These are phyloP conservation scores for Pseudogymnoascus sp. DNA, from an alignment of 2,329 filamentous ascomycete species.

Conservation along the genomic window DNA sequence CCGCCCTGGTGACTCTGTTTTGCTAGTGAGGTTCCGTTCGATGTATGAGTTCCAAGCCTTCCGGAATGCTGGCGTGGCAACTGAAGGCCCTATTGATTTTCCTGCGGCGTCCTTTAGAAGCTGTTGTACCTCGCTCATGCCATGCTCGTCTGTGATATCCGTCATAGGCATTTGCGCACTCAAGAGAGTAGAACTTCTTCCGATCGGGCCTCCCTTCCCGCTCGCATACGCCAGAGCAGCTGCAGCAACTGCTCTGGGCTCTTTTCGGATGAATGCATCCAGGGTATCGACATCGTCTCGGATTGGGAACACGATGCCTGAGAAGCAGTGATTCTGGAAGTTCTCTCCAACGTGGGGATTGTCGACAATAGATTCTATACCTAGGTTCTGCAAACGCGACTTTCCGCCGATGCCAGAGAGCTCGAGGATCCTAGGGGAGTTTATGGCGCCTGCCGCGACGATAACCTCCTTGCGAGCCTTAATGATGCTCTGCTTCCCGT, in stretches of 20 bases:
- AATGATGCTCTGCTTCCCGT: slow-evolving; percentile 16
- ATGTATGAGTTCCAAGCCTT: neutral
- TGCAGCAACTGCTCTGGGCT: neutral
- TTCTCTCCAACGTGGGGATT: slow-evolving; percentile 22
- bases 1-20: neutral
- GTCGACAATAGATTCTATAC: slow-evolving; percentile 15
- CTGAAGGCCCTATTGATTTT: neutral
- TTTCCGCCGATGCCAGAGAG: slow-evolving; percentile 25
- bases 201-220: neutral
- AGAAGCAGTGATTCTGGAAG: slow-evolving; percentile 18
- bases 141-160: neutral
- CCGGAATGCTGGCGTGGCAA: neutral
- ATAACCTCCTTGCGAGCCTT: slow-evolving; percentile 24
- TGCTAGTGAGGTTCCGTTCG: neutral
- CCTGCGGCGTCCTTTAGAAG: neutral
- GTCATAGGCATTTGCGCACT: neutral
- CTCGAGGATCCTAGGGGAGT: slow-evolving; percentile 27
- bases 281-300: slow-evolving; percentile 25
- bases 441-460: slow-evolving; percentile 20
- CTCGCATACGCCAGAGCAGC: neutral
- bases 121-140: neutral
- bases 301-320: slow-evolving; percentile 25
- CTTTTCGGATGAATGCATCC: neutral
- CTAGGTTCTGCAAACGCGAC: slow-evolving; percentile 13
- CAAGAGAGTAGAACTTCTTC: neutral